Percentiles rank a stretch among this genome's conserved stretches.
Conservation (phyloP, 108 stramenopile species). For the Stephanodiscus minutulus region DNA sequence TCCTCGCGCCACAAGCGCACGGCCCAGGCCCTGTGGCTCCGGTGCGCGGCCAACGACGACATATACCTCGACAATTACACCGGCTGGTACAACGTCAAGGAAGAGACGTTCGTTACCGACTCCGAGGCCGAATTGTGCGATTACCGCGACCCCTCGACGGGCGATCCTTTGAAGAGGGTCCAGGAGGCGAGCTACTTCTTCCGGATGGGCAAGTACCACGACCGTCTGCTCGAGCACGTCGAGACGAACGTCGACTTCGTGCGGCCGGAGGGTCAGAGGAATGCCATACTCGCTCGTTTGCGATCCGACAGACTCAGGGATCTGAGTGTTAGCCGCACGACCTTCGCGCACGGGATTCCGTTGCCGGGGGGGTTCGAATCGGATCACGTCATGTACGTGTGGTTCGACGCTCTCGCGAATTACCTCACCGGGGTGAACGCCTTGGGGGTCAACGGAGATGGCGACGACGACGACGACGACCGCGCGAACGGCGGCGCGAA, state of each 20-base stretch:
- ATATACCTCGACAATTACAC: constrained; percentile 91
- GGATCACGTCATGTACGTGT: constrained; percentile 99
- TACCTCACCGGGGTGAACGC: constrained; percentile 93
- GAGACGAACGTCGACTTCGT: constrained; percentile 89
- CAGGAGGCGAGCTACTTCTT: constrained; percentile 98
- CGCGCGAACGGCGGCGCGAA: constrained; percentile 42
- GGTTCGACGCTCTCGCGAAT: constrained; percentile 98
- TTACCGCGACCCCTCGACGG: constrained; percentile 87
- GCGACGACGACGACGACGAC: constrained; percentile 11
- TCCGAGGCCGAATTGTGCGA: constrained; percentile 88
- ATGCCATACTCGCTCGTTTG: constrained; percentile 84
- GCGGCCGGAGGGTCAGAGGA: constrained; percentile 88
- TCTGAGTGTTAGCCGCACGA: constrained; percentile 93
- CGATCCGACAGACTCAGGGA: constrained; percentile 84
- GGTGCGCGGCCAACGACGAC: constrained; percentile 83
- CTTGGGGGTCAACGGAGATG: constrained; percentile 54
- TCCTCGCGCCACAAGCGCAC: constrained; percentile 86
- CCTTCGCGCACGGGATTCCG: constrained; percentile 95
- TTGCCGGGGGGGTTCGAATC: constrained; percentile 92
- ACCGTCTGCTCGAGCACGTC: constrained; percentile 83
- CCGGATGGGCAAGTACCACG: constrained; percentile 93
- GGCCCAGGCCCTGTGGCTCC: constrained; percentile 88
- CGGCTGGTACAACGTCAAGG: constrained; percentile 98
- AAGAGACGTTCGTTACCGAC: constrained; percentile 97
- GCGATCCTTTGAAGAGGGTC: constrained; percentile 91